phyloP scores from a whole-genome alignment of 2,329 filamentous ascomycete genomes.

The Sordariomycetes sp. region DNA sequence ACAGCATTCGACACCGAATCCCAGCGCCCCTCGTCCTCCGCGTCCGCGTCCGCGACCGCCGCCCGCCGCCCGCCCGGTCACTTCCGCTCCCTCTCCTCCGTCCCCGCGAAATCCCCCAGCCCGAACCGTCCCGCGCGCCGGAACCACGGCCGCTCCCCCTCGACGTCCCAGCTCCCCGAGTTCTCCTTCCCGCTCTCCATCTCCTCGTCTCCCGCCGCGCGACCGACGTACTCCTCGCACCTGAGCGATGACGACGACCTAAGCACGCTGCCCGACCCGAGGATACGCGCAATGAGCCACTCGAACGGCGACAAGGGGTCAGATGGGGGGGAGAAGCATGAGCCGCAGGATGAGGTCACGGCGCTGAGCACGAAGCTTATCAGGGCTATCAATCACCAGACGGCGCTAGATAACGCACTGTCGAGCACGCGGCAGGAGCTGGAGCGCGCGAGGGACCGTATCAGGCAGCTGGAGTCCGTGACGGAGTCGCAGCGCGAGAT shows the following conservation, averaged over 20 bases:
- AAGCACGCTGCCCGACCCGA: constrained; percentile 56
- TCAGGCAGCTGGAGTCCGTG: constrained; percentile 52
- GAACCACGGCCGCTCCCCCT: constrained; percentile 17
- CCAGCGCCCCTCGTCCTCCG: constrained; percentile 10
- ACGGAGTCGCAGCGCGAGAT: constrained; percentile 59
- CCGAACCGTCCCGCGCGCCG: constrained; percentile 22
- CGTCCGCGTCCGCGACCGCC: constrained; percentile 9
- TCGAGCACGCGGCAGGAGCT: constrained; percentile 74
- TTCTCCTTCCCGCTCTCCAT: constrained; percentile 17
- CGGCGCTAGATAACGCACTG: constrained; percentile 76
- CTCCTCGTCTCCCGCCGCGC: constrained; percentile 19
- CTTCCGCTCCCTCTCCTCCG: constrained; percentile 38
- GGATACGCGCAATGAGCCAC: constrained; percentile 37
- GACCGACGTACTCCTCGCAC: constrained; percentile 20
- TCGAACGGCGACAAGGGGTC: constrained; percentile 18
- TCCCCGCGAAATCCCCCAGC: constrained; percentile 26
- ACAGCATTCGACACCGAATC: background rate
- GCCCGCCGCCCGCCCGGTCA: constrained; percentile 28
- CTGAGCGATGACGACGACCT: constrained; percentile 42
- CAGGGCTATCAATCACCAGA: constrained; percentile 94
- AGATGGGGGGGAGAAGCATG: constrained; percentile 27
- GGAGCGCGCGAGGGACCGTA: constrained; percentile 54
- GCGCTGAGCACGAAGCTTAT: constrained; percentile 90
- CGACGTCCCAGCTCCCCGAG: constrained; percentile 20
- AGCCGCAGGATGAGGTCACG: constrained; percentile 60